Base-by-base conservation (phyloP, 176 grass and related monocot species). In the Poa annua region DNA sequence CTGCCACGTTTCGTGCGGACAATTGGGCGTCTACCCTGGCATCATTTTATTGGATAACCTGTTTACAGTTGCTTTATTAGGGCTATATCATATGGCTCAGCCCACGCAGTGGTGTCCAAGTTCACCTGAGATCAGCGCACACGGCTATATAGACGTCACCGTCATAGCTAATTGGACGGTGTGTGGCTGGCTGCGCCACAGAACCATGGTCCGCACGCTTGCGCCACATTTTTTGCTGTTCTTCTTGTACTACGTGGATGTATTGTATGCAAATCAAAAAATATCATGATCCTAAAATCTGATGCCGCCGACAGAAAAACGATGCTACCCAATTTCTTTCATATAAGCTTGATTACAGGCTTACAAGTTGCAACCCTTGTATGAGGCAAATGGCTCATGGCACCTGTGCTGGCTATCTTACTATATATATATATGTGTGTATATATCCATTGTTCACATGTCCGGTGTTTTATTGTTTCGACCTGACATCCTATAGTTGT, bases 351-450 rank as follows among this genome's bases (percentile, higher is more conserved):
- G 41, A 33, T 79, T 80, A 21, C 6, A 34, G 14, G 6, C 62
- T 41, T 20, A 34, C 12, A 65, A 65, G 59, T 5, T 62, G 1
- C 11, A 62, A 6, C 42, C 17, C 29, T 80, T 14, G 26, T 41
- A 62, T 22, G 21, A 64, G 55, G 21, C 3, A 32, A 52, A 45
- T 41, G 42, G 36, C 59, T 29, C 77, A 73, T 80, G 67, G 4
- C 56, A 80, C 52, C 22, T 86, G 7, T 53, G 76, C 21, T 80
- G 42, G 42, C 54, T 71, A 25, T 71, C 65, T 80, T 79, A 54
- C 61, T 80, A 51, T n/a, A 65, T 79, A 66, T n/a, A 19, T 79
- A 49, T 20, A 79, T 65, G 1, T 50, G 33, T 41, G 11, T 6
- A 63, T 52, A n/a, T n/a, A n/a, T n/a, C n/a, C n/a, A n/a, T 52